Percentiles rank a stretch among this genome's conserved stretches.
Evolutionary conservation across 495 filamentous ascomycete species (phyloP).

Genomic region (Clavariopsis aquatica): DNA sequence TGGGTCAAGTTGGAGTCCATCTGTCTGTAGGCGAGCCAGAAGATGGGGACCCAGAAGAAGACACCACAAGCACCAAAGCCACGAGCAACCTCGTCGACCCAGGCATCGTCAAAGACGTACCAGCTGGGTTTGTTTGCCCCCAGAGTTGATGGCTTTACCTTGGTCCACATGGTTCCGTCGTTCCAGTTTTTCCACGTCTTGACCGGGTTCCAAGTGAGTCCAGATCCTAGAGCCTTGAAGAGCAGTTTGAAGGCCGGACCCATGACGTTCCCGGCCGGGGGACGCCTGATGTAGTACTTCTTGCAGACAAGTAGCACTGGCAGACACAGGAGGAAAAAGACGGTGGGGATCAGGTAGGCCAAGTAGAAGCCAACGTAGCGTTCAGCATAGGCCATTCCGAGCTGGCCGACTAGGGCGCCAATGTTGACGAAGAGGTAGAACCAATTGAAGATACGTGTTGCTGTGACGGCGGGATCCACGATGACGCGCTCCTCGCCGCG

Average conservation of each 20-base stretch:
- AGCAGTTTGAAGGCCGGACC: conserved; percentile 32
- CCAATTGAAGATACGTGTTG: conserved; percentile 61
- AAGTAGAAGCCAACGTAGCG: conserved; percentile 78
- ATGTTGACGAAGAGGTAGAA: conserved; percentile 74
- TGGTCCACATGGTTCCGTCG: conserved; percentile 35
- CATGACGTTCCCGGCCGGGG: conserved; percentile 31
- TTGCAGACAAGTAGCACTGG: conserved; percentile 34
- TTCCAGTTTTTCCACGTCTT: conserved; percentile 26
- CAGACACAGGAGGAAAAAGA: conserved; percentile 25
- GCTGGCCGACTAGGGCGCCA: conserved; percentile 57
- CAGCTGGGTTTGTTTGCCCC: conserved; percentile 18
- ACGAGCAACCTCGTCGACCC: conserved; percentile 43
- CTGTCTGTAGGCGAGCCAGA: conserved; percentile 64
- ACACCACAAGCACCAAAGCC: conserved; percentile 35
- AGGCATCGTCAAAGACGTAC: conserved; percentile 40
- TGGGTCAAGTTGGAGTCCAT: conserved; percentile 69
- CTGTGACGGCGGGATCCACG: conserved; percentile 66
- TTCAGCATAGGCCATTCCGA: conserved; percentile 66
- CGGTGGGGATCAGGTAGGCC: conserved; percentile 43
- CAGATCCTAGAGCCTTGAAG: neutral
- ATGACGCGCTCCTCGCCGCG: conserved; percentile 56
- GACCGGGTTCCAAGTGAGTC: conserved; percentile 25
- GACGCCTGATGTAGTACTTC: conserved; percentile 19
- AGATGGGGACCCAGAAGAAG: conserved; percentile 48
- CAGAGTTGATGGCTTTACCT: conserved; percentile 49